Conservation (phyloP, 805 yeast species). For the Cyberlindnera xishuangbannaensis region DNA sequence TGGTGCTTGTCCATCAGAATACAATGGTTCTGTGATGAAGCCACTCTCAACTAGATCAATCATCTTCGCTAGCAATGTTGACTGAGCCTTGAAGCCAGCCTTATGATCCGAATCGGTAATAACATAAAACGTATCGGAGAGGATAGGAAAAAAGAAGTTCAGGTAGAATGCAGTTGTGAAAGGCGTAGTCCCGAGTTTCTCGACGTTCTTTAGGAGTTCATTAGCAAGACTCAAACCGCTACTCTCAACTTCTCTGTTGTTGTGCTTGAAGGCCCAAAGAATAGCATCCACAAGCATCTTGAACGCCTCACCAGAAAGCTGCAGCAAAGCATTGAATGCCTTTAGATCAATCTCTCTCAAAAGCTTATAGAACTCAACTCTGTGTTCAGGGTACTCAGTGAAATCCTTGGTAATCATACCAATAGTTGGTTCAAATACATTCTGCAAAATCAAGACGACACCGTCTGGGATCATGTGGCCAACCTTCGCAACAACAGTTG, state of each 20-base stretch:
- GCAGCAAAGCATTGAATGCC: conserved; percentile 79
- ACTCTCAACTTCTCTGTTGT: conserved; percentile 93
- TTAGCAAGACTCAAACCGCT: conserved; percentile 80
- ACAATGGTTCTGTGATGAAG: conserved; percentile 72
- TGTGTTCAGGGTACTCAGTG: conserved; percentile 95
- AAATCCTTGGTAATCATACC: conserved; percentile 94
- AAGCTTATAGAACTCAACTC: conserved; percentile 91
- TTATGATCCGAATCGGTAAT: conserved; percentile 96
- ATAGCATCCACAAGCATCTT: conserved; percentile 89
- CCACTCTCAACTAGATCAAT: conserved; percentile 76
- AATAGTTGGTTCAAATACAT: conserved; percentile 90
- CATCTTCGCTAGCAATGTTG: conserved; percentile 76
- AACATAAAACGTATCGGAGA: conserved; percentile 89
- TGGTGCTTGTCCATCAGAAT: conserved; percentile 74
- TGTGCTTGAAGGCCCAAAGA: conserved; percentile 97
- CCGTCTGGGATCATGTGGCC: conserved; percentile 88
- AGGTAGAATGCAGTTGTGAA: conserved; percentile 84
- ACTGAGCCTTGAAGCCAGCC: conserved; percentile 88
- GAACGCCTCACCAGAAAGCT: conserved; percentile 89
- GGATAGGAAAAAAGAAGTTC: conserved; percentile 81
- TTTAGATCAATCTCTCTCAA: conserved; percentile 81
- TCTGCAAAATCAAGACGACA: conserved; percentile 78
- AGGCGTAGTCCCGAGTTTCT: conserved; percentile 57
- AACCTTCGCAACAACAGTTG: conserved; percentile 81
- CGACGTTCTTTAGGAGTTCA: conserved; percentile 81